Conservation (phyloP, 345 rosid species). For the Laguncularia racemosa region DNA sequence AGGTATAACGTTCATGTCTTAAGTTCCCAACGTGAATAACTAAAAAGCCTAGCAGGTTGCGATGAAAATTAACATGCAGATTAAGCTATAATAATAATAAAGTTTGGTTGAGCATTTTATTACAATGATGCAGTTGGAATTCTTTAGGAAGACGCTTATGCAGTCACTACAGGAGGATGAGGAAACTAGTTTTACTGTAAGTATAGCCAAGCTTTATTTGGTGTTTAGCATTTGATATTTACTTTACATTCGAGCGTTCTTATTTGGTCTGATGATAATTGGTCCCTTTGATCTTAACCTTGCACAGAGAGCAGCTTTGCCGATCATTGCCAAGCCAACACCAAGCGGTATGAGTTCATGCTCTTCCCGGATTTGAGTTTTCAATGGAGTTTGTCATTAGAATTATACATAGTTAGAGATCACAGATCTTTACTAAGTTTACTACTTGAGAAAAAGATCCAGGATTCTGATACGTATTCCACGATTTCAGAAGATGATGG, state of each 20-base stretch:
- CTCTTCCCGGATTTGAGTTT: neutral
- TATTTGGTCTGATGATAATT: too few relatives aligned
- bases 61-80: too few relatives aligned
- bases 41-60: too few relatives aligned
- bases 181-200: constrained; percentile 36
- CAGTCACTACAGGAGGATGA: constrained; percentile 86
- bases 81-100: too few relatives aligned
- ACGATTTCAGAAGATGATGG: constrained; percentile 45
- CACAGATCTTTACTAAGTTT: too few relatives aligned
- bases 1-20: constrained; percentile 28
- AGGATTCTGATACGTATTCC: neutral
- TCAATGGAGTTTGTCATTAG: neutral
- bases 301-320: constrained; percentile 44
- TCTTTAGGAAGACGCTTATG: constrained; percentile 87
- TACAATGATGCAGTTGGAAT: constrained; percentile 58
- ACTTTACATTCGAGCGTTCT: too few relatives aligned
- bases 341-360: constrained; percentile 37
- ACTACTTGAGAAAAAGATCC: neutral
- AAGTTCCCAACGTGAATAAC: neutral
- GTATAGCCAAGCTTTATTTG: constrained; percentile 3
- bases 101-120: neutral
- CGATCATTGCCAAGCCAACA: constrained; percentile 70
- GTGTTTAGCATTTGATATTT: too few relatives aligned
- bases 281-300: constrained; percentile 9
- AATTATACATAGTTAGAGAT: neutral